Evolutionary conservation across 345 rosid genomes (phyloP).

Genomic region (Combretum micranthum): DNA sequence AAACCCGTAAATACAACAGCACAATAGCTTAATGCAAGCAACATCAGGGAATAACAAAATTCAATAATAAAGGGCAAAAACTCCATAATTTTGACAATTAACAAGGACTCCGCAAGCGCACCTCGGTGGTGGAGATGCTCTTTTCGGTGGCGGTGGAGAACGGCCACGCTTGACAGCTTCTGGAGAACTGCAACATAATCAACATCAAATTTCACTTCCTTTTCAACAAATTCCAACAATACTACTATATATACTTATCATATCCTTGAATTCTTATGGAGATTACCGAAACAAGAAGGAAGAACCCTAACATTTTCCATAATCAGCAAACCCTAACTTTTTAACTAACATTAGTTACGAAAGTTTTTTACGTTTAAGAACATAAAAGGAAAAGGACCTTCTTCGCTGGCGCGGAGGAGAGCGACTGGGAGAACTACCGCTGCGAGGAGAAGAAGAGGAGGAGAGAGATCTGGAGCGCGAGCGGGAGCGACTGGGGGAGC

Average conservation of each 20-base stretch:
- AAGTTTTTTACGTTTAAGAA: too few species aligned
- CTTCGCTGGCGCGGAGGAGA: constrained; percentile 44
- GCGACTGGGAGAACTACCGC: constrained; percentile 46
- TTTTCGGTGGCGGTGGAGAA: constrained; percentile 57
- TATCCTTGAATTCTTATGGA: not conserved
- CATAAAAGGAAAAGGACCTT: constrained; percentile 22
- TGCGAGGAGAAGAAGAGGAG: constrained; percentile 69
- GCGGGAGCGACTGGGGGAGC: constrained; percentile 22
- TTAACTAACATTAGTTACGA: not conserved
- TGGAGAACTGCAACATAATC: constrained; percentile 31
- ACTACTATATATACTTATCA: not conserved
- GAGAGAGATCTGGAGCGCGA: constrained; percentile 52
- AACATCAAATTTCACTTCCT: not conserved
- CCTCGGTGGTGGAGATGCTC: constrained; percentile 71
- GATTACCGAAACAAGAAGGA: too few species aligned
- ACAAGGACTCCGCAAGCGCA: constrained; percentile 11
- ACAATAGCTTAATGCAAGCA: not conserved
- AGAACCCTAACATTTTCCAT: not conserved
- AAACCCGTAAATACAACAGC: not conserved
- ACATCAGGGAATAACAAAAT: not conserved
- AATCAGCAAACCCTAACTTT: not conserved
- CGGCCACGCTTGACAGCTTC: constrained; percentile 54
- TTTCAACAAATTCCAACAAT: too few species aligned
- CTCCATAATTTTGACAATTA: not conserved
- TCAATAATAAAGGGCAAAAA: not conserved